These are phyloP conservation scores for Westerdykella aurantiaca DNA, from an alignment of 2,329 filamentous ascomycete genomes.

Conservation along the genomic window DNA sequence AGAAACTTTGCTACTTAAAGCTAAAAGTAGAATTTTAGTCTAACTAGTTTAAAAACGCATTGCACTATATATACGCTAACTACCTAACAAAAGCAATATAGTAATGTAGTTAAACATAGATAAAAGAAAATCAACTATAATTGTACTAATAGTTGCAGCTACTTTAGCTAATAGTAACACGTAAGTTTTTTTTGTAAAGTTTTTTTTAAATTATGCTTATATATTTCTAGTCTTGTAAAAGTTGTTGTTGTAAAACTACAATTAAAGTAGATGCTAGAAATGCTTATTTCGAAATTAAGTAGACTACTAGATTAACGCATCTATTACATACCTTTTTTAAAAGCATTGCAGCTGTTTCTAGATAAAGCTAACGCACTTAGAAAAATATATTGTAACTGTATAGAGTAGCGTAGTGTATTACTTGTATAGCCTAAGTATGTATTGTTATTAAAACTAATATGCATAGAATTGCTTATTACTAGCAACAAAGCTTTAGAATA, in stretches of 20 bases:
- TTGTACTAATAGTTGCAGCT: slow-evolving; percentile 27
- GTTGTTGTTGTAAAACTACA: slow-evolving; percentile 59
- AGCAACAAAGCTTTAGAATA: slow-evolving; percentile 48
- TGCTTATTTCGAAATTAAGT: slow-evolving; percentile 51
- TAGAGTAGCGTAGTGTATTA: slow-evolving; percentile 47
- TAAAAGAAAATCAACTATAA: slow-evolving; percentile 59
- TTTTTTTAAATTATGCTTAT: too few species aligned
- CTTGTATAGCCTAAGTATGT: slow-evolving; percentile 59
- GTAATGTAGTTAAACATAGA: slow-evolving; percentile 65
- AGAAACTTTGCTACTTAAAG: slow-evolving; percentile 58
- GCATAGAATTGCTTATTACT: slow-evolving; percentile 46
- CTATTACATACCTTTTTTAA: slow-evolving; percentile 54
- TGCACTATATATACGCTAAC: slow-evolving; percentile 55
- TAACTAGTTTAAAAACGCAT: slow-evolving; percentile 58
- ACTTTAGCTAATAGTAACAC: slow-evolving; percentile 46
- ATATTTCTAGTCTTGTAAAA: slow-evolving; percentile 46
- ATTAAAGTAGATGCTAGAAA: slow-evolving; percentile 54
- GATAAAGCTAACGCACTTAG: slow-evolving; percentile 30
- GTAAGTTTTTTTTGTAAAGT: too few species aligned
- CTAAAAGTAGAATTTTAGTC: slow-evolving; percentile 60
- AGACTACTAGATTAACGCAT: slow-evolving; percentile 51
- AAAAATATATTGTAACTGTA: slow-evolving; percentile 40
- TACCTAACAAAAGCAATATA: slow-evolving; percentile 49
- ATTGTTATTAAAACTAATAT: slow-evolving; percentile 55
- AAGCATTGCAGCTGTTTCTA: slow-evolving; percentile 32